A percentile compares a stretch with the other conserved stretches of the same genome.
Conservation (phyloP, 2,329 filamentous ascomycete species). For the Fusarium virguliforme region DNA sequence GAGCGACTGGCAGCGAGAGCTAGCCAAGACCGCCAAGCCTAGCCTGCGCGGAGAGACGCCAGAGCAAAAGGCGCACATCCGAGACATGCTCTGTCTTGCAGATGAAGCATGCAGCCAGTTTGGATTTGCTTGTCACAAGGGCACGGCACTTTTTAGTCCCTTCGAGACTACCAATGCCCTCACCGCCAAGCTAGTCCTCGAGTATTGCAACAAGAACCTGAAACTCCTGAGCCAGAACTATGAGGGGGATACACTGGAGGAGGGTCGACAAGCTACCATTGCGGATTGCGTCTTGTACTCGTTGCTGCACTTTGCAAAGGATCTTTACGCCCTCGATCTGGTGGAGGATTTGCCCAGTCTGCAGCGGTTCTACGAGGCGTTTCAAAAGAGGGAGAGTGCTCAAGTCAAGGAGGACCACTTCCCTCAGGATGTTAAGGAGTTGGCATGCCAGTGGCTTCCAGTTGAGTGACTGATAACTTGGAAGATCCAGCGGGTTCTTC, state of each 20-base stretch:
- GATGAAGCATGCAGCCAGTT: conserved; percentile 36
- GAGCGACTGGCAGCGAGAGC: conserved; percentile 28
- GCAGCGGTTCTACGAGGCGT: conserved; percentile 29
- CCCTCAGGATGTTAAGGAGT: conserved; percentile 18
- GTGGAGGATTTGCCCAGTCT: conserved; percentile 21
- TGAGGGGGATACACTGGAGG: not conserved
- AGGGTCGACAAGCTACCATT: not conserved
- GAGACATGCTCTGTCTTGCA: conserved; percentile 34
- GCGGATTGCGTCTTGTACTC: conserved; percentile 44
- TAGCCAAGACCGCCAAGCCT: not conserved
- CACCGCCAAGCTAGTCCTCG: conserved; percentile 19
- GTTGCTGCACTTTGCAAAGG: conserved; percentile 36
- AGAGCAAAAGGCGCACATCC: conserved; percentile 25
- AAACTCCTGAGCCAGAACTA: conserved; percentile 34
- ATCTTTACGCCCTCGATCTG: conserved; percentile 27
- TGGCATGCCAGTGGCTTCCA: conserved; percentile 38
- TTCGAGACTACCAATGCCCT: conserved; percentile 17
- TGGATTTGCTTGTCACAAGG: conserved; percentile 41
- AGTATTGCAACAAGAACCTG: conserved; percentile 27
- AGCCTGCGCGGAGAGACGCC: conserved; percentile 26
- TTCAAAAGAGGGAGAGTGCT: conserved; percentile 27
- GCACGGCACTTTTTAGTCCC: conserved; percentile 11
- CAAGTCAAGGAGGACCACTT: conserved; percentile 27
- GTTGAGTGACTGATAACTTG: conserved; percentile 2
- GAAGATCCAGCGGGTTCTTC: not conserved